Evolutionary conservation across 768 basidiomycete genomes (phyloP), one percentile per base, ranked within the genome.

Genomic region (Sarcomyxa edulis): DNA sequence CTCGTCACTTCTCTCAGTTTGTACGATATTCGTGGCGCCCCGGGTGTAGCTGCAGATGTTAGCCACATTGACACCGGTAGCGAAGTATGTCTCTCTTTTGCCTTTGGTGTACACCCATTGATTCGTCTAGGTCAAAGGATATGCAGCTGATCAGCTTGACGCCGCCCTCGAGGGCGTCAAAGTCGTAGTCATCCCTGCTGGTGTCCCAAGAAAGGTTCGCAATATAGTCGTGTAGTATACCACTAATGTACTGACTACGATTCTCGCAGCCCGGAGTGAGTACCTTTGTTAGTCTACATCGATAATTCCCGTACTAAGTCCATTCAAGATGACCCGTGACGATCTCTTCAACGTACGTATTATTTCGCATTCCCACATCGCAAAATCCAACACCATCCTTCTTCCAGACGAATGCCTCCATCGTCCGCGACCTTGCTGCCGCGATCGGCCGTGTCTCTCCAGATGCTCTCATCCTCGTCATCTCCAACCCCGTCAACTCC

Each of bases 401-500:
- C 32, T 8, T 35, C 10, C 51, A 93, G 90, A 93, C 93, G 52
- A 98, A 98, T 61, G 95, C 95, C 39, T 92, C 90, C 44, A 97
- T 99, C 56, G 92, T 97, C 55, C 86, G 92, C 39, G 93, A 94
- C 72, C 88, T 99, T 49, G 95, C 95, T 24, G 64, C 83, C 34
- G 84, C 92, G 10, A 76, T 93, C 46, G 88, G 78, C 50, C 86
- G 90, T 44, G 81, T 88, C 42, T 65, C 89, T 26, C 94, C 96
- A 38, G 78, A 83, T 36, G 96, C 96, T n/a, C 81, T 88, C 66
- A 74, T 98, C 55, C 80, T 92, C 50, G 83, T 98, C 66, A 99
- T 99, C 65, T 95, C 94, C 52, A 99, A 99, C 82, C 95, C 95
- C 39, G 95, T 96, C 73, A 92, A 90, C 74, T 89, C 86, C 36